A percentile compares a stretch with the other conserved stretches of the same genome.
phyloP scores from a whole-genome alignment of 129 eudicot species.

The Lonicera japonica region DNA sequence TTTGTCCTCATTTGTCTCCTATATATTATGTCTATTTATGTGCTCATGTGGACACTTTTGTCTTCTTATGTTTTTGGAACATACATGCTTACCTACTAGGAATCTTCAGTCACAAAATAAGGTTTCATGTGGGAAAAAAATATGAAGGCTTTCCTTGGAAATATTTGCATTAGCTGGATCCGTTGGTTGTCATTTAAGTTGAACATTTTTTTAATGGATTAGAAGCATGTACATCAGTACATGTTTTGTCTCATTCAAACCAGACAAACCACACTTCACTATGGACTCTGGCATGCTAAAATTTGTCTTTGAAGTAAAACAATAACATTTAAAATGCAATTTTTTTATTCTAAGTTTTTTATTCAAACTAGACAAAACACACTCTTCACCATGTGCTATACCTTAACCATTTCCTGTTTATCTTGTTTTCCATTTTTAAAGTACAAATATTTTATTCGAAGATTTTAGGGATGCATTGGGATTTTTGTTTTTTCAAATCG shows the following conservation, averaged over 20 bases:
- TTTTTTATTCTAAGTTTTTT: no score
- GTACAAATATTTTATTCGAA: no score
- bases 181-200: not conserved
- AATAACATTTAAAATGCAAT: no score
- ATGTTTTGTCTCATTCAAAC: not conserved
- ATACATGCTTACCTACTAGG: not conserved
- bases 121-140: not conserved
- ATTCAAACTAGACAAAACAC: no score
- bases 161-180: conserved; percentile 1
- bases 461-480: no score
- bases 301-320: no score
- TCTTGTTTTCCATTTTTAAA: no score
- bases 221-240: not conserved
- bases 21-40: conserved; percentile 4
- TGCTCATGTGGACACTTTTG: conserved; percentile 2
- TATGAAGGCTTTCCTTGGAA: not conserved
- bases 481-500: no score
- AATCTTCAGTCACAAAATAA: not conserved
- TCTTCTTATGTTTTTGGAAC: conserved; percentile 2
- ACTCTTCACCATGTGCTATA: no score
- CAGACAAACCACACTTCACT: not conserved
- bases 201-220: not conserved
- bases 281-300: not conserved
- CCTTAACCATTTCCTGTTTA: no score
- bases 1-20: conserved; percentile 3